Base-by-base conservation (phyloP, 495 filamentous ascomycete species). In the Penicillium canariense region DNA sequence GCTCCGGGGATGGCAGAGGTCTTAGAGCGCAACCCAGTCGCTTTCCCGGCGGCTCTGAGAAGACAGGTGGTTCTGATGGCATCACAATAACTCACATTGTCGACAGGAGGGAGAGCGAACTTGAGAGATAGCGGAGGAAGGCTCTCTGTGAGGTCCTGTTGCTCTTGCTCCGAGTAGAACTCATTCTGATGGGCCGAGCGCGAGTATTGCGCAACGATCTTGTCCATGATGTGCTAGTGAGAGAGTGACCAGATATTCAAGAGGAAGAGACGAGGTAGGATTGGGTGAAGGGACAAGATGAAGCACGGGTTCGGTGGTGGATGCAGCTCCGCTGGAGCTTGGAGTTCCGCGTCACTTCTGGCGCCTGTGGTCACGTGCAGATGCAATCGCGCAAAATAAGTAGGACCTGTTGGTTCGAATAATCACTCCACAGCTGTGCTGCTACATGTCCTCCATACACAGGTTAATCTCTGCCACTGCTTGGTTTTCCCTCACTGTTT, bases 81-180 rank as follows among this genome's bases (percentile, higher is more conserved):
- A 31, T 42, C 15, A 18, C 7, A 43, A 43, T 6, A 17, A 68
- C 85, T 69, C 77, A 97, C 92, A 67, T 94, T 88, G 55, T 88
- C 84, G 73, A 97, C 83, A n/a, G 94, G 93, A 50, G 94, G 94
- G 70, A 98, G 85, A 61, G 87, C 84, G 72, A 98, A 98, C 69
- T 89, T 91, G 59, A 96, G 84, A 17, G 88, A 90, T 56, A 96
- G 74, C 60, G 90, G 83, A 56, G 86, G 81, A 48, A 82, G 77
- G 59, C 83, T 77, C 56, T 82, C 76, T 65, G 74, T 79, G 61
- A 89, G 78, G 63, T 95, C 89, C 62, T 84, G 76, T 68, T 92
- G 82, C 57, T 95, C 86, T 70, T 90, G 82, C 66, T 88, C 81
- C 45, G 80, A 79, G 67, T 84, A 84, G 62, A 81, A 79, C 72